Evolutionary conservation across 2,329 filamentous ascomycete species (phyloP).

Genomic region (Trematosphaeria pertusa): DNA sequence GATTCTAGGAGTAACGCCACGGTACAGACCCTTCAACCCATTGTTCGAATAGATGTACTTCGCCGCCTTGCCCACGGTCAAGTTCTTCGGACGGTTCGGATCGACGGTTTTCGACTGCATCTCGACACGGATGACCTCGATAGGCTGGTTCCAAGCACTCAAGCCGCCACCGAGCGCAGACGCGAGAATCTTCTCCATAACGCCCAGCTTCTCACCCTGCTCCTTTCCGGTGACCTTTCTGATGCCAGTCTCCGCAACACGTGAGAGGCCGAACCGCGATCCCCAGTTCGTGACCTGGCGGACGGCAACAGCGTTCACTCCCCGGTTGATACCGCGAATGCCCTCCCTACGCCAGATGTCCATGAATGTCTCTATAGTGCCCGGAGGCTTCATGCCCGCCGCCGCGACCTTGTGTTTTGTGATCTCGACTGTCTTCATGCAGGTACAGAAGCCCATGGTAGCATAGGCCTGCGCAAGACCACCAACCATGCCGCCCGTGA

Average conservation of each 20-base stretch:
- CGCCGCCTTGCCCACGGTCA: conserved; percentile 86
- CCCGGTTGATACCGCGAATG: conserved; percentile 95
- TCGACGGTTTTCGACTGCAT: conserved; percentile 99
- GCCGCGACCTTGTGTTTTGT: conserved; percentile 96
- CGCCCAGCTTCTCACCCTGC: conserved; percentile 76
- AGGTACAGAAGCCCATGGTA: conserved; percentile 99
- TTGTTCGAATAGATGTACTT: conserved; percentile 90
- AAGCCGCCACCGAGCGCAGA: conserved; percentile 89
- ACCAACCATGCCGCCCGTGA: conserved; percentile 88
- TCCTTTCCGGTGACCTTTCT: conserved; percentile 79
- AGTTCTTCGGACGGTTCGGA: conserved; percentile 97
- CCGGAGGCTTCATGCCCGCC: conserved; percentile 80
- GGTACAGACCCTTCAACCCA: conserved; percentile 91
- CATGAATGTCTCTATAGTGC: conserved; percentile 95
- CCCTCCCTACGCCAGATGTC: conserved; percentile 95
- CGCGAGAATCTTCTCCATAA: conserved; percentile 87
- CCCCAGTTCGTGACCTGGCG: conserved; percentile 99
- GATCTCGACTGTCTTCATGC: conserved; percentile 99
- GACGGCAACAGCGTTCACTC: conserved; percentile 98
- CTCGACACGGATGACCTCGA: conserved; percentile 99
- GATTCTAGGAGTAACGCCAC: conserved; percentile 91
- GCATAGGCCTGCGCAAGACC: conserved; percentile 98
- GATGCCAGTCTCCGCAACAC: conserved; percentile 90
- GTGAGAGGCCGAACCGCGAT: conserved; percentile 89
- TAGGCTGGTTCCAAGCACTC: conserved; percentile 98